Evolutionary conservation across 768 basidiomycete genomes (phyloP).

Genomic region (Suillus placidus): DNA sequence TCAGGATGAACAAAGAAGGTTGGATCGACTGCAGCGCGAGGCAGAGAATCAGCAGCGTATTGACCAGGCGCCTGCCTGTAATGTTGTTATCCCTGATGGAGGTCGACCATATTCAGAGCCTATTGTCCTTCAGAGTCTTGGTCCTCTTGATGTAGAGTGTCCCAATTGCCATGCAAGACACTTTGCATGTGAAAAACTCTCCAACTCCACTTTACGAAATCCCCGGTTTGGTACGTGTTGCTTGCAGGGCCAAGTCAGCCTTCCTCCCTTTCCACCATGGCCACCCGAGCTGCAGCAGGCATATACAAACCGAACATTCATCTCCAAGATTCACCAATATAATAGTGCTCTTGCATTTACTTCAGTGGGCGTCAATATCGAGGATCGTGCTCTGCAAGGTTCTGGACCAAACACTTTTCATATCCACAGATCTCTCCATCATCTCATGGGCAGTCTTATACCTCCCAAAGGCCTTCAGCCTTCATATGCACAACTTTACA

Average conservation of each 20-base stretch:
- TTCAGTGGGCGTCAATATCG: slow-evolving; percentile 36
- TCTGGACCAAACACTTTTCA: slow-evolving; percentile 37
- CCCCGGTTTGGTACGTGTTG: slow-evolving; percentile 33
- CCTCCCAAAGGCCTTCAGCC: slow-evolving; percentile 26
- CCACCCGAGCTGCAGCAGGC: slow-evolving; percentile 19
- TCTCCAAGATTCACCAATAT: slow-evolving; percentile 41
- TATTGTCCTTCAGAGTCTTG: no score
- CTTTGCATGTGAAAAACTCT: no score
- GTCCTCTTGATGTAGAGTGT: no score
- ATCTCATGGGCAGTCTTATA: slow-evolving; percentile 37
- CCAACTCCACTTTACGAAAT: background rate
- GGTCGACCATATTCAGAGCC: no score
- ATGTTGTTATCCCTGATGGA: no score
- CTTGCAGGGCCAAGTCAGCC: slow-evolving; percentile 26
- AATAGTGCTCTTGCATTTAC: slow-evolving; percentile 46
- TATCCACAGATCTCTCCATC: slow-evolving; percentile 40
- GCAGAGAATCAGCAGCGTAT: no score
- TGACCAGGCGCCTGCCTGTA: no score
- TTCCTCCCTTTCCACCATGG: slow-evolving; percentile 23
- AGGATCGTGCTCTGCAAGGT: slow-evolving; percentile 31
- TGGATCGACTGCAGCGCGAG: no score
- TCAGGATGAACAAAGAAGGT: no score
- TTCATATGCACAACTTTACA: slow-evolving; percentile 43
- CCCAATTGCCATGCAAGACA: no score
- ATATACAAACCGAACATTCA: slow-evolving; percentile 30